A percentile compares a stretch with the other conserved stretches of the same genome.
Evolutionary conservation across 805 yeast genomes (phyloP).

Genomic region (Yamadazyma philogaea): DNA sequence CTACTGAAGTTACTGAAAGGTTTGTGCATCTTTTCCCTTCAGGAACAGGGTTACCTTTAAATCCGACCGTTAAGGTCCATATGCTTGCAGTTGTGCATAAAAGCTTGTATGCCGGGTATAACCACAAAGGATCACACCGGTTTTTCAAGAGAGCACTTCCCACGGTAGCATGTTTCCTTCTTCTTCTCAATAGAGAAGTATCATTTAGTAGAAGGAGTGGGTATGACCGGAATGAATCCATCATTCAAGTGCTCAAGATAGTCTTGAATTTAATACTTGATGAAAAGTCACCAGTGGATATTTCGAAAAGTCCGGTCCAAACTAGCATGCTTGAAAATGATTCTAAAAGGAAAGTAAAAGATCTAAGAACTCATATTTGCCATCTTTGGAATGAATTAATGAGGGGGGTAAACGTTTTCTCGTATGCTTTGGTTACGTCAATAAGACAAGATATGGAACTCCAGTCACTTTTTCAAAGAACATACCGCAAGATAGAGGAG

Average conservation of each 20-base stretch:
- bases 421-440: slow-evolving; percentile 6
- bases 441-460: slow-evolving; percentile 3
- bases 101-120: slow-evolving; percentile 1
- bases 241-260: slow-evolving; percentile 12
- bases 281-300: slow-evolving; percentile 12
- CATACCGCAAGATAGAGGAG: slow-evolving; percentile 14
- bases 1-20: slow-evolving; percentile 11
- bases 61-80: background rate
- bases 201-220: slow-evolving; percentile 18
- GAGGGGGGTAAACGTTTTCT: slow-evolving; percentile 24
- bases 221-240: slow-evolving; percentile 3
- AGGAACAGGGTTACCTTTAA: slow-evolving; percentile 12
- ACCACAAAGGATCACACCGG: background rate
- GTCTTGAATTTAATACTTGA: slow-evolving; percentile 18
- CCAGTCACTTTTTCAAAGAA: slow-evolving; percentile 6
- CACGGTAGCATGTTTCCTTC: slow-evolving; percentile 19
- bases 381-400: slow-evolving; percentile 35
- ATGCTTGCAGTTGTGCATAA: slow-evolving; percentile 4
- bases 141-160: slow-evolving; percentile 15
- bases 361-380: slow-evolving; percentile 29
- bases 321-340: slow-evolving; percentile 19
- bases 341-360: slow-evolving; percentile 17
- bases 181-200: slow-evolving; percentile 23
- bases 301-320: slow-evolving; percentile 36
- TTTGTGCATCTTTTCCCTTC: slow-evolving; percentile 26